phyloP scores from a whole-genome alignment of 1,284 basidiomycete species.

The Moesziomyces sp. region DNA sequence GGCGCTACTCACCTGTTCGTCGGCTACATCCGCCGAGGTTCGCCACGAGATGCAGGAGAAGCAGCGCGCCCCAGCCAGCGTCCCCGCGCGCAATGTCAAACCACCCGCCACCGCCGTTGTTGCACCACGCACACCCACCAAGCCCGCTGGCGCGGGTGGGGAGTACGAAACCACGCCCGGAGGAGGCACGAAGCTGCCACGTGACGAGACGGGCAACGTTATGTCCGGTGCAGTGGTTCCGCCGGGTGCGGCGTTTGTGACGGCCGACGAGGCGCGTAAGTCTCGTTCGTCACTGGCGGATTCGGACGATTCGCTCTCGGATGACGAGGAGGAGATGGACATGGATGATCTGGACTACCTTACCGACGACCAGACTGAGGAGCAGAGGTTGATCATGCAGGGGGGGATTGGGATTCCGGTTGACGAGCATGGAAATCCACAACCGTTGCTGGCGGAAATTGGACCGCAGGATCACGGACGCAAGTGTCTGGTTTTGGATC shows the following conservation, averaged over 20 bases:
- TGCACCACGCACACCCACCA: conserved; percentile 22
- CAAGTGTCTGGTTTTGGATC: conserved; percentile 89
- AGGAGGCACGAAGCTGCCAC: conserved; percentile 64
- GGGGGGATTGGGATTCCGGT: conserved; percentile 85
- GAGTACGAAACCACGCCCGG: conserved; percentile 45
- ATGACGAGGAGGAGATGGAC: conserved; percentile 65
- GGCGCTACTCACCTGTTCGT: conserved; percentile 55
- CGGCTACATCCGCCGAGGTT: conserved; percentile 23
- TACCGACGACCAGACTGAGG: conserved; percentile 76
- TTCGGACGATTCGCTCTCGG: conserved; percentile 1
- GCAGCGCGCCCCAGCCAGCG: conserved; percentile 7
- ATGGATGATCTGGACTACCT: conserved; percentile 69
- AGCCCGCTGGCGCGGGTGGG: neutral
- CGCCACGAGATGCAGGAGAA: conserved; percentile 43
- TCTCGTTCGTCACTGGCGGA: conserved; percentile 9
- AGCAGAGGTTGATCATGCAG: conserved; percentile 80
- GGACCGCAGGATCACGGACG: conserved; percentile 79
- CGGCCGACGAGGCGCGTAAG: conserved; percentile 30
- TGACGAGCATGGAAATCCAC: conserved; percentile 84
- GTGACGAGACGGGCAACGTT: conserved; percentile 75
- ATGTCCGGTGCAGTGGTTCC: conserved; percentile 78
- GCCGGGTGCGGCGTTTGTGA: conserved; percentile 75
- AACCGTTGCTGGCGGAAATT: conserved; percentile 83
- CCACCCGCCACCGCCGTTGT: conserved; percentile 5
- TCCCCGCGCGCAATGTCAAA: conserved; percentile 6